Evolutionary conservation across 2,329 filamentous ascomycete species (phyloP).

Genomic region (Hymenotorrendiella dingleyae): DNA sequence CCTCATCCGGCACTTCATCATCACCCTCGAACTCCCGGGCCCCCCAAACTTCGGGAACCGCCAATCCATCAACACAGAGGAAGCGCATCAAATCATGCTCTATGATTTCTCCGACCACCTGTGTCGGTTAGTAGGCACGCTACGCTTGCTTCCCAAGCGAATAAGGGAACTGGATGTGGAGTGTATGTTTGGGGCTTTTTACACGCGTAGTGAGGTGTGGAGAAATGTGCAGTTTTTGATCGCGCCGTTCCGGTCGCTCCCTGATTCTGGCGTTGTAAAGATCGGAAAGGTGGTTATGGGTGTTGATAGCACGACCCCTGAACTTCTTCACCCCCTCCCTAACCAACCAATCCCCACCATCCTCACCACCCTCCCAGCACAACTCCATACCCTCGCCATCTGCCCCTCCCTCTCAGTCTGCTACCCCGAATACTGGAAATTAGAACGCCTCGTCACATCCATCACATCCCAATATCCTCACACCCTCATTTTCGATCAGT

Average conservation of each 20-base stretch:
- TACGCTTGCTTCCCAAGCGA: conserved; percentile 1
- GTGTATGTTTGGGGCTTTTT: conserved; percentile 5
- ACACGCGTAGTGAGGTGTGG: conserved; percentile 2
- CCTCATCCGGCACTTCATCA: conserved; percentile 10
- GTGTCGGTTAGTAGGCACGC: conserved; percentile 13
- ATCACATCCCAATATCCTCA: conserved; percentile 8
- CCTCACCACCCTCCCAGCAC: too few species aligned
- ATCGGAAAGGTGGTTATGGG: too few species aligned
- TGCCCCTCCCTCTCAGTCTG: too few species aligned
- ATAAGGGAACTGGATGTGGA: too few species aligned
- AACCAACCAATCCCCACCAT: too few species aligned
- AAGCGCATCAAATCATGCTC: conserved; percentile 5
- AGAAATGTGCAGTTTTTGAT: too few species aligned
- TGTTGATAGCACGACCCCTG: too few species aligned
- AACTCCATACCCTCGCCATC: too few species aligned
- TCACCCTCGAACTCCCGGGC: conserved; percentile 5
- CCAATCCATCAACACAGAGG: not conserved
- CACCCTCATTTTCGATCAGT: not conserved
- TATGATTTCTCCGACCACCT: conserved; percentile 15
- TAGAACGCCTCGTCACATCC: conserved; percentile 11
- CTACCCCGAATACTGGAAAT: conserved; percentile 18
- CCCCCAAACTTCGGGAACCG: not conserved
- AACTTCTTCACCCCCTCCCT: too few species aligned
- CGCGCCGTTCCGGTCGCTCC: too few species aligned
- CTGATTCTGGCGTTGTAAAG: too few species aligned